A percentile compares a stretch with the other conserved stretches of the same genome.
These are phyloP conservation scores for Lecanosticta acicola DNA, from an alignment of 2,329 filamentous ascomycete species.

Conservation along the genomic window DNA sequence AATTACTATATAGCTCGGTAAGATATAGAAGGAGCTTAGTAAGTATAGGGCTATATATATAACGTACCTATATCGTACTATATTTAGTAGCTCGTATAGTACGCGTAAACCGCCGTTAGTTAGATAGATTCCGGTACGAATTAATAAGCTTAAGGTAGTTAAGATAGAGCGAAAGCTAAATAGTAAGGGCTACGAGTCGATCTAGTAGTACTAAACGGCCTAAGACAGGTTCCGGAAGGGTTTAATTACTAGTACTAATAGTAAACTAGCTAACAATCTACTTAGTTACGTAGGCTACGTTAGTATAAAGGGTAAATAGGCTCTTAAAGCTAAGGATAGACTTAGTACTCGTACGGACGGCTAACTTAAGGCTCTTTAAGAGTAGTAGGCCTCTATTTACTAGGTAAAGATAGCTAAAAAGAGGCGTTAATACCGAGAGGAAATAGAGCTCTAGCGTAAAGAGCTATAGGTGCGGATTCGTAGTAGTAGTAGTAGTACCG, in stretches of 20 bases:
- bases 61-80: not conserved
- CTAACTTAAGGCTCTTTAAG: not conserved
- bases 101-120: not conserved
- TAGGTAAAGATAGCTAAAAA: not conserved
- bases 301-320: not conserved
- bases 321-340: not conserved
- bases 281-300: not conserved
- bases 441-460: not conserved
- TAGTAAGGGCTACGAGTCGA: not conserved
- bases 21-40: conserved; percentile 1
- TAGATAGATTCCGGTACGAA: not conserved
- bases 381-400: not conserved
- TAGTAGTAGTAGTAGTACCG: not conserved
- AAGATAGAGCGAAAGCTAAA: not conserved
- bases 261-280: not conserved
- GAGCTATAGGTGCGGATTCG: not conserved
- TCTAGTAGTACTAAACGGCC: not conserved
- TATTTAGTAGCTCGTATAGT: not conserved
- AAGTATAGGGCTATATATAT: not conserved
- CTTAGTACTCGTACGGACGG: not conserved
- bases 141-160: not conserved
- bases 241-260: not conserved
- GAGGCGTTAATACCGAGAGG: not conserved
- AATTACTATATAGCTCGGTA: not conserved
- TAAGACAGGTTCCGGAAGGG: not conserved